Evolutionary conservation across 2,329 filamentous ascomycete species (phyloP), one percentile per base, ranked within the genome.

Genomic region (Blastomyces parvus): DNA sequence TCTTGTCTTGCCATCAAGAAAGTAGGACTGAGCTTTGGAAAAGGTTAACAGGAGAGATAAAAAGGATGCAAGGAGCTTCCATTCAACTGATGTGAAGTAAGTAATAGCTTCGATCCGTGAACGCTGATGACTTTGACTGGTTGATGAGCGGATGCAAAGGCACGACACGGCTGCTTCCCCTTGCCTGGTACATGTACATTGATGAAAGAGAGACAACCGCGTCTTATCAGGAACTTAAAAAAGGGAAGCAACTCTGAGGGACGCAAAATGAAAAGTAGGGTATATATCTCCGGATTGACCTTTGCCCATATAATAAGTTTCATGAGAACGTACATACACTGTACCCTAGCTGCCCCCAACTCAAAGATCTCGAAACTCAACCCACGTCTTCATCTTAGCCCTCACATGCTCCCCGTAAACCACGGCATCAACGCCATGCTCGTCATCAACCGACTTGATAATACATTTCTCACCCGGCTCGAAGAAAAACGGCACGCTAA

Each of bases 401-500:
- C 75, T 66, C 2, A 79, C 74, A 70, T 78, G 76, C 61, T 77
- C 71, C 1, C 77, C 77, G 67, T 79, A 80, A 1, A 77, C 63
- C 5, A 78, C 69, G 17, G 67, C 67, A 14, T 70, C 68, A 0
- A 70, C 66, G 0, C 71, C 68, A 22, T 69, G 69, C 38, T 46
- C 57, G 9, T 70, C 73, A 67, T 74, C 72, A 14, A 80, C 69
- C 53, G 74, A 73, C 60, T 69, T 67, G 9, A 80, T 73, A 22
- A 78, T 64, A 68, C 77, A 79, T 19, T 72, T 64, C 66, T 77
- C 72, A 3, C 78, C 78, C 0, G 78, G 79, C 69, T 80, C 77
- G 65, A 80, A 80, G 69, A 81, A 81, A 68, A 80, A 81, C 1
- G 78, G 78, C 36, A 80, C 76, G 59, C 77, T 79, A 62, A 77